These are phyloP conservation scores for Candida tunisiensis DNA, from an alignment of 1,139 yeast genomes.

Conservation along the genomic window DNA sequence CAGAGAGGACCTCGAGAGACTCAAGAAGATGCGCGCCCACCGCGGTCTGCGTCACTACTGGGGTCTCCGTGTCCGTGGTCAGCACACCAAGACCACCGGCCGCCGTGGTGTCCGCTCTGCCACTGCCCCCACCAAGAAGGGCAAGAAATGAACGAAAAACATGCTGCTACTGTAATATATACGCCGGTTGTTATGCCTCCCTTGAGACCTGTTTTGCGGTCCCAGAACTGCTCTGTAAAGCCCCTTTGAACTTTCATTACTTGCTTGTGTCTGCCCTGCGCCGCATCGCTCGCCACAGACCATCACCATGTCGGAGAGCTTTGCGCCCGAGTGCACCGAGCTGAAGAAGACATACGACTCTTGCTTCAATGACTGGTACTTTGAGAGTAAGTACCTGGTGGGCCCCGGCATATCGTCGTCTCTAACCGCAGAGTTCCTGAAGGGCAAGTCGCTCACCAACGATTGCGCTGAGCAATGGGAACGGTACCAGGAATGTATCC, in stretches of 20 bases:
- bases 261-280: too few species aligned
- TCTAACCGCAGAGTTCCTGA: conserved; percentile 34
- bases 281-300: too few species aligned
- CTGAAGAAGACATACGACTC: conserved; percentile 74
- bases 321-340: conserved; percentile 93
- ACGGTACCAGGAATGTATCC: conserved; percentile 71
- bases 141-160: conserved; percentile 5
- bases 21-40: conserved; percentile 99
- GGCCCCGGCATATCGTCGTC: conserved; percentile 4
- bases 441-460: conserved; percentile 53
- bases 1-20: conserved; percentile 99
- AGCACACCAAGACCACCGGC: conserved; percentile 99
- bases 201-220: conserved; percentile 1
- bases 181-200: background rate
- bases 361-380: conserved; percentile 90
- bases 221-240: too few species aligned
- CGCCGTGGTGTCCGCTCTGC: conserved; percentile 50
- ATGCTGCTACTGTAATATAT: too few species aligned
- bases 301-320: conserved; percentile 66
- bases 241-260: too few species aligned
- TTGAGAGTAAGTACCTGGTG: conserved; percentile 39
- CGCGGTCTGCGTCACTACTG: conserved; percentile 99
- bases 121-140: too few species aligned
- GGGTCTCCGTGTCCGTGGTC: conserved; percentile 93
- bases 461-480: conserved; percentile 89